These are phyloP conservation scores for Pinus tabuliformis DNA, from an alignment of 75 land plant genomes.

Conservation along the genomic window DNA sequence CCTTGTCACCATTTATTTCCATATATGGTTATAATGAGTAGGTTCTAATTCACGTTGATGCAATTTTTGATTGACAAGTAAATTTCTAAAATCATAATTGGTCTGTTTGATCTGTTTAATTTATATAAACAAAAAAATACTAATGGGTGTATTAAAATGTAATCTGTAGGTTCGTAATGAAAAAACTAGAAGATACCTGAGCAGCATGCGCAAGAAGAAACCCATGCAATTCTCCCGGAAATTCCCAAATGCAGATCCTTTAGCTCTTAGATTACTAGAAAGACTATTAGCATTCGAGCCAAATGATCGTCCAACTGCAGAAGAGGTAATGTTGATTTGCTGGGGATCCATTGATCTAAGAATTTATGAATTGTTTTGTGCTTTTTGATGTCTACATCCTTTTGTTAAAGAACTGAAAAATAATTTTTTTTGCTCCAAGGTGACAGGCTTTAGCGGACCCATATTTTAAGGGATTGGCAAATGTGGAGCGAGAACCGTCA, in stretches of 20 bases:
- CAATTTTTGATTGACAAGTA: not conserved
- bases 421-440: slow-evolving; percentile 11
- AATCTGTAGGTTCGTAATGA: slow-evolving; percentile 80
- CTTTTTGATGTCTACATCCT: not conserved
- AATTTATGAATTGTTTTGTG: not conserved
- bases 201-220: slow-evolving; percentile 76
- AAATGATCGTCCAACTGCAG: slow-evolving; percentile 85
- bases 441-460: slow-evolving; percentile 95
- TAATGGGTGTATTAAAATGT: not conserved
- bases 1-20: not conserved
- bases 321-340: slow-evolving; percentile 54
- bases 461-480: slow-evolving; percentile 82
- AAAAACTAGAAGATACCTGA: slow-evolving; percentile 84
- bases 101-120: not conserved
- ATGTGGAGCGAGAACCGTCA: slow-evolving; percentile 91
- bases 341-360: not conserved
- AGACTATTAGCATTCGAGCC: slow-evolving; percentile 91
- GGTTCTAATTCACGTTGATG: not conserved
- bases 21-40: not conserved
- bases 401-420: not conserved
- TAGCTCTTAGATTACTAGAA: slow-evolving; percentile 75
- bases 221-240: slow-evolving; percentile 78
- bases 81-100: not conserved
- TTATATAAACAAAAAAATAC: not conserved
- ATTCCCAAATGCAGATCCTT: slow-evolving; percentile 84